Conservation (phyloP, 2,329 filamentous ascomycete genomes). For the Orbilia oligospora region DNA sequence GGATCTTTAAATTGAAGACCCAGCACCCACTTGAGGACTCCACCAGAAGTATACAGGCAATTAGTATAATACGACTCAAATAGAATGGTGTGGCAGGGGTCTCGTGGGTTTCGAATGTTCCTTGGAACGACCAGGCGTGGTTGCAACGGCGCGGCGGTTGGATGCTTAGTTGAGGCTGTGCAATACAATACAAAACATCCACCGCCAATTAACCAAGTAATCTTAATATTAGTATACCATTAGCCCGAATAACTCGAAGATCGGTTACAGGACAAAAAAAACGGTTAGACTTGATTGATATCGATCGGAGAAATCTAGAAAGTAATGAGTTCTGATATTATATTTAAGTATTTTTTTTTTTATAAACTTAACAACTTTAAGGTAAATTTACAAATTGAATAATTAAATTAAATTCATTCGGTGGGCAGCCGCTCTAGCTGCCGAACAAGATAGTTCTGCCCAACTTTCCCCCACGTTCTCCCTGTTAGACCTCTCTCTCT, state of each 20-base stretch:
- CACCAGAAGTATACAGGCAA: too few relatives aligned
- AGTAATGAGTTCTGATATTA: too few relatives aligned
- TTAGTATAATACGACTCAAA: background rate
- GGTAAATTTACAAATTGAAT: too few relatives aligned
- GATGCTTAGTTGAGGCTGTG: constrained; percentile 25
- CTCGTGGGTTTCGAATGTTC: background rate
- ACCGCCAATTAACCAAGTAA: constrained; percentile 15
- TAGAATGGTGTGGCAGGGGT: background rate
- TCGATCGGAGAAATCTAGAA: too few relatives aligned
- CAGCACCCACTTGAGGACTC: too few relatives aligned
- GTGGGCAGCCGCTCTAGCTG: constrained; percentile 45
- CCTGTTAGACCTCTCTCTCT: constrained; percentile 48
- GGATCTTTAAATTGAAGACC: too few relatives aligned
- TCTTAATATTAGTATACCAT: background rate
- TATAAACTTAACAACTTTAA: too few relatives aligned
- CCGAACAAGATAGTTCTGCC: constrained; percentile 48
- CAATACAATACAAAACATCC: constrained; percentile 13
- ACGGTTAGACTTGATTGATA: too few relatives aligned
- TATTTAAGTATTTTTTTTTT: too few relatives aligned
- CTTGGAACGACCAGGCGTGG: background rate
- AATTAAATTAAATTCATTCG: background rate
- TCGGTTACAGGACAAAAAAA: too few relatives aligned
- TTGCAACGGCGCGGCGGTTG: background rate
- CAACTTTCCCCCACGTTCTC: constrained; percentile 43
- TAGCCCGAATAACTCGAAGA: background rate